phyloP scores from a whole-genome alignment of 2,329 filamentous ascomycete species.

The Lasiodiplodia gonubiensis region DNA sequence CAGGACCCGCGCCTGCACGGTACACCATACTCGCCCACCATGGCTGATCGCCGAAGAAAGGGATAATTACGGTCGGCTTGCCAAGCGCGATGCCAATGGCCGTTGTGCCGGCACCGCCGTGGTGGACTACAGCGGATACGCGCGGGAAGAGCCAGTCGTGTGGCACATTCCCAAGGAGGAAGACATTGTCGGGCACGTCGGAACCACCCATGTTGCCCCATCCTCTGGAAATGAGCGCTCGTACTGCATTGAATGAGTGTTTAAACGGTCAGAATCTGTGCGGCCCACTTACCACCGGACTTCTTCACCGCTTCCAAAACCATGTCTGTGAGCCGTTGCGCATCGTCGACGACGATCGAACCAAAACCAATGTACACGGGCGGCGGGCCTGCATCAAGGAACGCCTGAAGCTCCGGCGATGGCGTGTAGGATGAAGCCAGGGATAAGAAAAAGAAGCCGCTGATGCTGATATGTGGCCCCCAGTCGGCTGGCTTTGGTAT shows the following conservation, averaged over 20 bases:
- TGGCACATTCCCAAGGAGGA: conserved; percentile 74
- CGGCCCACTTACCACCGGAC: not conserved
- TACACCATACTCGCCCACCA: conserved; percentile 78
- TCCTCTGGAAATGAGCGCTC: conserved; percentile 75
- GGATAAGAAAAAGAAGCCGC: conserved; percentile 80
- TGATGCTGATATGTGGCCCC: conserved; percentile 74
- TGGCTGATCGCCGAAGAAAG: conserved; percentile 80
- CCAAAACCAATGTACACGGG: conserved; percentile 80
- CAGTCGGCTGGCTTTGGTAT: conserved; percentile 72
- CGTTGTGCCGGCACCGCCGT: conserved; percentile 74
- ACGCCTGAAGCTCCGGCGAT: conserved; percentile 57
- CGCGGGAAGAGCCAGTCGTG: conserved; percentile 74
- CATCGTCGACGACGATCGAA: conserved; percentile 75
- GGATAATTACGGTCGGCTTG: conserved; percentile 75
- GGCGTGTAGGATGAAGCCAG: conserved; percentile 68
- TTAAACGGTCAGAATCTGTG: not conserved
- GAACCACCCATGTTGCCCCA: conserved; percentile 71
- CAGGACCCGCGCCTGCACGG: conserved; percentile 65
- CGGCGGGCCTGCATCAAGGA: conserved; percentile 50
- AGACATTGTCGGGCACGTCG: conserved; percentile 61
- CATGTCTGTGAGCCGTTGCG: conserved; percentile 70
- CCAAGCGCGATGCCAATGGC: conserved; percentile 75
- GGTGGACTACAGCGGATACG: conserved; percentile 22
- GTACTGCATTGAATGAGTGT: conserved; percentile 63
- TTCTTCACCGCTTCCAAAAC: conserved; percentile 69